Evolutionary conservation across 805 yeast species (phyloP), one percentile per base, ranked within the genome.

Genomic region (Ogataea ganodermae): DNA sequence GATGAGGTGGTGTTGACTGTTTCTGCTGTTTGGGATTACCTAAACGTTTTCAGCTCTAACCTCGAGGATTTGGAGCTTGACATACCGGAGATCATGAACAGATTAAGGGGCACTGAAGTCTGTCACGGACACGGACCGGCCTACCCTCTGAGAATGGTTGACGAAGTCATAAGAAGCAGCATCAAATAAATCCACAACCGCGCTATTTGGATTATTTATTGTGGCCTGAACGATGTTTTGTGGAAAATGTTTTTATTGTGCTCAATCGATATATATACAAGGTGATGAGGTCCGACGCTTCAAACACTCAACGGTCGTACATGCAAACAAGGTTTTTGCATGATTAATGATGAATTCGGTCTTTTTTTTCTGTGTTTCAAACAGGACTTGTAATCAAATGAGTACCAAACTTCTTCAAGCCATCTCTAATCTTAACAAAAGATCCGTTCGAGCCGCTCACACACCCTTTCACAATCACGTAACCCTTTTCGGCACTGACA

Each of bases 401-500:
- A 33, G 57, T 52, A 37, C 70, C 70, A 39, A 58, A 44, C 50
- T 59, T 56, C 45, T 81, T 83, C 56, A 86, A 77, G 21, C 97
- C 85, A 69, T 94, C 98, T 57, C 83, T 79, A 50, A 94, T 75
- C 63, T 75, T 83, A 45, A 94, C 86, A 62, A 72, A 81, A 1
- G 85, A 67, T 39, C 91, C 90, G 27, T 78, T 84, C 39, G 97
- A 84, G 17, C 99, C 99, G 28, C 96, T 89, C 37, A 94, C 88
- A 50, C 86, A 83, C 30, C 99, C 99, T 71, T 87, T 87, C 37
- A 91, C 84, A 43, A 91, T 72, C 42, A 94, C 72, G 46, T 89
- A 83, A 9, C 96, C 96, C 47, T 83, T 81, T 44, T 79, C 90
- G 38, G 84, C 89, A 65, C 88, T 91, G 9, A 84, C 84, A 63